Base-by-base conservation (phyloP, 106 monocot genomes). In the Dendrobium huoshanense region DNA sequence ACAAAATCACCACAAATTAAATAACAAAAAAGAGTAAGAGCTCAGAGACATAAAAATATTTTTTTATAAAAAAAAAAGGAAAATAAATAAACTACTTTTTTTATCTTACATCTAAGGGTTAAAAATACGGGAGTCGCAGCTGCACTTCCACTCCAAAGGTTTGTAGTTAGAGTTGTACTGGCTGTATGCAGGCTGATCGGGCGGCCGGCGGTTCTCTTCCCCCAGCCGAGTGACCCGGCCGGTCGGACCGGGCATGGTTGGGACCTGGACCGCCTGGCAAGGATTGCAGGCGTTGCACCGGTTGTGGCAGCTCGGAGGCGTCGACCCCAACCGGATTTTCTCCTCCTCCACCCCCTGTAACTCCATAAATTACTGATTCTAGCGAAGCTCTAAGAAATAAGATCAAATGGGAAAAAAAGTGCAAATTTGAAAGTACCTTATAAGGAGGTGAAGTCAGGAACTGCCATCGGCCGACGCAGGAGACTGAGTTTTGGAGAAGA, bases 281-380 rank as follows among this genome's bases (percentile, higher is more conserved):
- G 98, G 98, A 81, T 85, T 86, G 88, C 98, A 98, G 15, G 68
- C 79, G 33, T 85, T 88, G 91, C 98, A 98, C 56, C 92, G 85
- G 88, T 89, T 92, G 82, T 86, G 92, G 85, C 98, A 98, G 84
- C 89, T 98, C 8, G 98, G 95, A 27, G 95, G 98, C n/a, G 84
- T 93, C 48, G 98, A 95, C 0, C 98, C 98, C 80, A 98, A 51
- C 74, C 95, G 41, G 25, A 87, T 79, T 78, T 92, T 92, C 4
- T 92, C 94, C 70, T 88, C 93, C 88, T 83, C 79, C 47, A 9
- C 76, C 76, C 24, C 75, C 75, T 45, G 11, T 24, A 25, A 49
- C 27, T 27, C 49, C 49, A 22, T 11, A 10, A 49, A 48, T 75
- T 48, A 22, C 6, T 2, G 5, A 75, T 48, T 25, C 47, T 24